phyloP scores from a whole-genome alignment of 768 basidiomycete species.

The Mycena venus region DNA sequence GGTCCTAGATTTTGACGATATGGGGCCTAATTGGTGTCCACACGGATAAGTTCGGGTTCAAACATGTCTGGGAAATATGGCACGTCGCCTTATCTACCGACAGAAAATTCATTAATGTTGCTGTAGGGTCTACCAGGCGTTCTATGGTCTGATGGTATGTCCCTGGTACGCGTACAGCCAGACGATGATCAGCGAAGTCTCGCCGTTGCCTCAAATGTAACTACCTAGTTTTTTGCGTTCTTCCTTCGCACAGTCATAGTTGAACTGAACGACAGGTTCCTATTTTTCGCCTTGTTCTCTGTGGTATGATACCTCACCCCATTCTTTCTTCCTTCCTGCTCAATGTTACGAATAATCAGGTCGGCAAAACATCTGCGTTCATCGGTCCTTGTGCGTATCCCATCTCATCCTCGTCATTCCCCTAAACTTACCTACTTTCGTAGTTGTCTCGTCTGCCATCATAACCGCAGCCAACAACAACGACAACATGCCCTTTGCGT shows the following conservation, averaged over 20 bases:
- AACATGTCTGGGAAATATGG: constrained; percentile 89
- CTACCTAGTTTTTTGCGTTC: constrained; percentile 26
- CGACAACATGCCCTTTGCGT: constrained; percentile 82
- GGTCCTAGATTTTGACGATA: constrained; percentile 66
- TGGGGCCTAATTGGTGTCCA: constrained; percentile 88
- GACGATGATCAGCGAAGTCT: constrained; percentile 87
- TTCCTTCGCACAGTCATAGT: not conserved
- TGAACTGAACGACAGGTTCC: constrained; percentile 57
- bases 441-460: constrained; percentile 77
- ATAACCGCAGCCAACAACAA: constrained; percentile 78
- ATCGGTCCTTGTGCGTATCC: constrained; percentile 65
- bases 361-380: constrained; percentile 83
- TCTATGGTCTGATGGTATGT: constrained; percentile 80
- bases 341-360: constrained; percentile 42
- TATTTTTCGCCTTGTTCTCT: constrained; percentile 83
- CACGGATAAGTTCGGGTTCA: constrained; percentile 82
- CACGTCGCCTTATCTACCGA: constrained; percentile 40
- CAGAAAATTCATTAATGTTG: not conserved
- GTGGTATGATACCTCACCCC: constrained; percentile 55
- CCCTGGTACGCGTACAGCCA: constrained; percentile 89
- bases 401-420: not conserved
- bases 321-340: not conserved
- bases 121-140: constrained; percentile 75
- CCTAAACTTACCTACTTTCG: not conserved
- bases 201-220: constrained; percentile 78